These are phyloP conservation scores for Mortierella sp. DNA, from an alignment of 371 early-diverging fungal genomes.

Conservation along the genomic window DNA sequence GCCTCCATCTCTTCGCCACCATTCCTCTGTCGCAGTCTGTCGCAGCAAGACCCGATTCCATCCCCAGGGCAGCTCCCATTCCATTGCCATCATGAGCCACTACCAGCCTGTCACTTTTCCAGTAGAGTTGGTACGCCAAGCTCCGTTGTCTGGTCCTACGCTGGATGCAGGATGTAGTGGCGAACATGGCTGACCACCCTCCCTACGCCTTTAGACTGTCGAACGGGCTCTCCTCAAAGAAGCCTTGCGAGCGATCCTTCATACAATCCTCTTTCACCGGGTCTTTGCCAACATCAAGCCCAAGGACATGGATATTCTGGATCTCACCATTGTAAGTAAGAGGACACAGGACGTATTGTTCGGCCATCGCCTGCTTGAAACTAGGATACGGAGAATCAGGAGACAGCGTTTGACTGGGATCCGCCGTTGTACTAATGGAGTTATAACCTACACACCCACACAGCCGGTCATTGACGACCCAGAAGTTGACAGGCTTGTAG, in stretches of 20 bases:
- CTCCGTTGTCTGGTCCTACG: no score
- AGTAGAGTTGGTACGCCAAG: constrained; percentile 65
- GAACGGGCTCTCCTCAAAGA: constrained; percentile 70
- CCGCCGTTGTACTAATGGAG: no score
- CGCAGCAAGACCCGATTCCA: no score
- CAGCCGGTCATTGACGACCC: constrained; percentile 64
- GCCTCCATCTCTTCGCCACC: no score
- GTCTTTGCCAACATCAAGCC: constrained; percentile 81
- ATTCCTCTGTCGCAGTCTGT: no score
- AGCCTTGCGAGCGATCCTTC: constrained; percentile 77
- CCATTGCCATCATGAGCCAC: constrained; percentile 28
- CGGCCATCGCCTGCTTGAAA: no score
- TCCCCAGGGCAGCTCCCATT: neutral
- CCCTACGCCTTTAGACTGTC: no score
- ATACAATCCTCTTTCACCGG: constrained; percentile 89
- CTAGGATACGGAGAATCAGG: no score
- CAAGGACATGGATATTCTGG: constrained; percentile 75
- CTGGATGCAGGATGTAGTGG: no score
- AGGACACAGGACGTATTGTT: neutral
- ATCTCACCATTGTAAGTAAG: constrained; percentile 72
- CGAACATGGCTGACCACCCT: no score
- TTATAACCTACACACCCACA: no score
- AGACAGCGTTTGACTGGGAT: no score
- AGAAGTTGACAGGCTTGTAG: constrained; percentile 60
- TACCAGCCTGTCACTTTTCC: constrained; percentile 56